Conservation (phyloP, 768 basidiomycete genomes). For the Macrolepiota albuminosa region DNA sequence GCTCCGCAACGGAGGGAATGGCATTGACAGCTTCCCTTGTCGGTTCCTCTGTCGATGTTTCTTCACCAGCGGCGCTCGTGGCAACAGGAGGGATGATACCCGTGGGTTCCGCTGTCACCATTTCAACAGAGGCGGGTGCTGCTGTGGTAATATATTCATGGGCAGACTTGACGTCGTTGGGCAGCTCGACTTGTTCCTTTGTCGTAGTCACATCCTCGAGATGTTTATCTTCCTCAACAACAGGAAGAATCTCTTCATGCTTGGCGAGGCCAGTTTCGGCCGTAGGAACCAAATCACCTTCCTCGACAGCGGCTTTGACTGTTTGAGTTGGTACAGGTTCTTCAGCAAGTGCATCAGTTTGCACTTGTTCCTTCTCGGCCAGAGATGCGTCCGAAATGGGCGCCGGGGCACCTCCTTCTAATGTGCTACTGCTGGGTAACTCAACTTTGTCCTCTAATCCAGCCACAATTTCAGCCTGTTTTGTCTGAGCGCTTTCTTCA, state of each 20-base stretch:
- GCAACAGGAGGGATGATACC: not conserved
- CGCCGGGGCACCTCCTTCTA: not conserved
- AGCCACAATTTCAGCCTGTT: not conserved
- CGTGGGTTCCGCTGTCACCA: not conserved
- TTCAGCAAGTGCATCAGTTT: not conserved
- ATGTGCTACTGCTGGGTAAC: too few species aligned
- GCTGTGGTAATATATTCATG: not conserved
- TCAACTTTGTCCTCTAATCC: not conserved
- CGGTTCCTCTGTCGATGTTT: not conserved
- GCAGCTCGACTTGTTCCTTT: not conserved
- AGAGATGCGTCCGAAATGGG: not conserved
- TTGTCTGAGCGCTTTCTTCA: not conserved
- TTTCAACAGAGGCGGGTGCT: not conserved
- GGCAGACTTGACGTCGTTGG: not conserved
- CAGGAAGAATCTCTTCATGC: not conserved
- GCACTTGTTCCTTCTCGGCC: not conserved
- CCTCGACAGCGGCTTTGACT: not conserved
- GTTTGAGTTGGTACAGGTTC: not conserved
- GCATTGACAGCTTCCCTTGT: not conserved
- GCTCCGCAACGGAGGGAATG: not conserved
- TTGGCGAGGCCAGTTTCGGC: not conserved
- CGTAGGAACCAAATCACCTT: not conserved
- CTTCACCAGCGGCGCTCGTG: not conserved
- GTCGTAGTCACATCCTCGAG: not conserved
- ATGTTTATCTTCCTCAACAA: not conserved